A percentile compares a stretch with the other conserved stretches of the same genome.
Conservation (phyloP, 768 basidiomycete species). For the Cyclocybe cylindracea region DNA sequence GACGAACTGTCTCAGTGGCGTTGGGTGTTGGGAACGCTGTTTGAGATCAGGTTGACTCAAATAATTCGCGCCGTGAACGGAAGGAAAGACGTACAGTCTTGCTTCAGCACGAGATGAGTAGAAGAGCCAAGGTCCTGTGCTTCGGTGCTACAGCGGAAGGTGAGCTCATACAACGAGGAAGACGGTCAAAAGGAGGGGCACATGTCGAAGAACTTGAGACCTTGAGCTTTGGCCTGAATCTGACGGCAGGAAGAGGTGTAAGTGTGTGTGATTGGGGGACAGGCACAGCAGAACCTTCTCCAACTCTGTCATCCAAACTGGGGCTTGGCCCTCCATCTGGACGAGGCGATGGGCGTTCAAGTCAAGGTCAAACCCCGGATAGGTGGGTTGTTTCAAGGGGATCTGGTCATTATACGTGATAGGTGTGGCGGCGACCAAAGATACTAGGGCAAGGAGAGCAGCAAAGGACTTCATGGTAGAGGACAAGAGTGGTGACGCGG, state of each 20-base stretch:
- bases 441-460: slow-evolving; percentile 45
- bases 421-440: slow-evolving; percentile 42
- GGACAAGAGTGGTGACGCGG: background rate
- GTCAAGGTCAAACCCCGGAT: slow-evolving; percentile 72
- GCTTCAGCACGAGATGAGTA: slow-evolving; percentile 34
- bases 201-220: slow-evolving; percentile 88
- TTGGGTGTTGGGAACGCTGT: slow-evolving; percentile 60
- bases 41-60: slow-evolving; percentile 25
- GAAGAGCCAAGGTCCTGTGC: slow-evolving; percentile 58
- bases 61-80: slow-evolving; percentile 1
- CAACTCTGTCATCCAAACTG: slow-evolving; percentile 85
- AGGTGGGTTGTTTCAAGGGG: slow-evolving; percentile 35
- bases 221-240: slow-evolving; percentile 78
- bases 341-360: slow-evolving; percentile 73
- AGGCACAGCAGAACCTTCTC: slow-evolving; percentile 62
- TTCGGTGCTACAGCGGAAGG: slow-evolving; percentile 57
- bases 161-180: background rate
- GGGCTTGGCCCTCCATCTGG: slow-evolving; percentile 66
- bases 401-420: slow-evolving; percentile 36
- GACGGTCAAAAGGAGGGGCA: slow-evolving; percentile 32
- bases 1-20: slow-evolving; percentile 54
- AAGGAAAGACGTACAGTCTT: slow-evolving; percentile 35
- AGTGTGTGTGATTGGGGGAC: slow-evolving; percentile 1
- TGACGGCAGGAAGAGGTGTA: slow-evolving; percentile 27
- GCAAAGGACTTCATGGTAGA: slow-evolving; percentile 51